Evolutionary conservation across 768 basidiomycete species (phyloP).

Genomic region (Plicaturopsis crispa): DNA sequence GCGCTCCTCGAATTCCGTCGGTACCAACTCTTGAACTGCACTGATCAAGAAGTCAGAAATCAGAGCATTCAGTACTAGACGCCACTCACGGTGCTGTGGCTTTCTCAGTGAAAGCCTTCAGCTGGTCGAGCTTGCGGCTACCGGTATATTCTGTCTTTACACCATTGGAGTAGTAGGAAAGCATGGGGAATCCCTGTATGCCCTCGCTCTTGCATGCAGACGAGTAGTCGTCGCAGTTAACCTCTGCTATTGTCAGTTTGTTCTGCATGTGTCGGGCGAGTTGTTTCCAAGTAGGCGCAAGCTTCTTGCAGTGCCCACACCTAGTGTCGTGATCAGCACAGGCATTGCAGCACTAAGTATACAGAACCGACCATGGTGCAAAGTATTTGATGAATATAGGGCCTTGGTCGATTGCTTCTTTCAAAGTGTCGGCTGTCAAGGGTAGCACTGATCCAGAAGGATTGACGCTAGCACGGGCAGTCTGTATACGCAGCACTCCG

Average conservation of each 20-base stretch:
- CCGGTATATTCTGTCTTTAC: slow-evolving; percentile 72
- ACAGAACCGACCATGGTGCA: slow-evolving; percentile 69
- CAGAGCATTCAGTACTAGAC: slow-evolving; percentile 1
- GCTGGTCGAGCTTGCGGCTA: slow-evolving; percentile 59
- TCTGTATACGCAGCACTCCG: slow-evolving; percentile 12
- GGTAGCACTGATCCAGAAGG: slow-evolving; percentile 18
- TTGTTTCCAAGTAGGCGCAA: slow-evolving; percentile 75
- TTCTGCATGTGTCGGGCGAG: slow-evolving; percentile 66
- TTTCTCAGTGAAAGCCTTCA: slow-evolving; percentile 70
- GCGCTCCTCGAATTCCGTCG: slow-evolving; percentile 33
- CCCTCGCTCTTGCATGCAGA: slow-evolving; percentile 58
- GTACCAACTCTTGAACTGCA: slow-evolving; percentile 29
- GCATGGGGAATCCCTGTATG: slow-evolving; percentile 78
- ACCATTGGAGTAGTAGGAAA: slow-evolving; percentile 57
- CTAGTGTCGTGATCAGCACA: slow-evolving; percentile 15
- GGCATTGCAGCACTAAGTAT: not conserved
- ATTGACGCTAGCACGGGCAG: slow-evolving; percentile 10
- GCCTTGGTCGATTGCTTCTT: slow-evolving; percentile 31
- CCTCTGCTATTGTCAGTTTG: slow-evolving; percentile 72
- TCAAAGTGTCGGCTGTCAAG: slow-evolving; percentile 27
- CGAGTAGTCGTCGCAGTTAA: slow-evolving; percentile 79
- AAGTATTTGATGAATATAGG: slow-evolving; percentile 74
- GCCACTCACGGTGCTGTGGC: slow-evolving; percentile 63
- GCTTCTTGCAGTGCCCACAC: slow-evolving; percentile 96
- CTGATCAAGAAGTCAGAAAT: slow-evolving; percentile 15